Conservation (phyloP, 768 basidiomycete genomes). For the Clavulina sp. region DNA sequence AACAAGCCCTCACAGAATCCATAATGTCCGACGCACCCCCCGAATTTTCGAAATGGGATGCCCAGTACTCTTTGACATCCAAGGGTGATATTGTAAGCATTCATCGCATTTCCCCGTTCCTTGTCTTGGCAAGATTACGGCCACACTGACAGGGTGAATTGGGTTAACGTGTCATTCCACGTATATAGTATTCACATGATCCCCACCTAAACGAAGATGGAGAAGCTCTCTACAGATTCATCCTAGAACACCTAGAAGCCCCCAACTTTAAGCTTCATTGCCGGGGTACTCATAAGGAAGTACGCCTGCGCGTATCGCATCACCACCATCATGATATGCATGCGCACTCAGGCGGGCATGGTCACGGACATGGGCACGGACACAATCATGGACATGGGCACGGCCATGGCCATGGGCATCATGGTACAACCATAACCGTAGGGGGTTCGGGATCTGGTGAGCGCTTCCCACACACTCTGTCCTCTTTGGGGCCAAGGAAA, state of each 20-base stretch:
- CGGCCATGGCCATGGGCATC: too few species aligned
- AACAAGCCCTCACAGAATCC: too few species aligned
- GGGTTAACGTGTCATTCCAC: too few species aligned
- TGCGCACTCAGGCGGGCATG: too few species aligned
- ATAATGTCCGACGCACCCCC: constrained; percentile 49
- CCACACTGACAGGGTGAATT: too few species aligned
- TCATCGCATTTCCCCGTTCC: too few species aligned
- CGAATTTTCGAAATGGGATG: constrained; percentile 41
- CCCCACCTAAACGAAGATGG: constrained; percentile 50
- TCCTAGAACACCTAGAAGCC: constrained; percentile 36
- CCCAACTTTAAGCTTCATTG: constrained; percentile 33
- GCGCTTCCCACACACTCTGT: not conserved
- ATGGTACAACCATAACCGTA: too few species aligned
- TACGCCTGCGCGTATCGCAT: too few species aligned
- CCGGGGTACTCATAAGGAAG: constrained; percentile 40
- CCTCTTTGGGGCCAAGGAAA: constrained; percentile 8
- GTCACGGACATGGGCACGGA: constrained; percentile 28
- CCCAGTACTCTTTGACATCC: constrained; percentile 35
- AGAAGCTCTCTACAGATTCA: constrained; percentile 56
- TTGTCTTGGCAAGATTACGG: too few species aligned
- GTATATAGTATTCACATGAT: constrained; percentile 64
- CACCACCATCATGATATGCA: too few species aligned
- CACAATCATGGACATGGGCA: not conserved
- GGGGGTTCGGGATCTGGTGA: too few species aligned
- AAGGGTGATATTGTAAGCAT: constrained; percentile 38